Conservation (phyloP, 768 basidiomycete species). For the Tephrocybe sp. region DNA sequence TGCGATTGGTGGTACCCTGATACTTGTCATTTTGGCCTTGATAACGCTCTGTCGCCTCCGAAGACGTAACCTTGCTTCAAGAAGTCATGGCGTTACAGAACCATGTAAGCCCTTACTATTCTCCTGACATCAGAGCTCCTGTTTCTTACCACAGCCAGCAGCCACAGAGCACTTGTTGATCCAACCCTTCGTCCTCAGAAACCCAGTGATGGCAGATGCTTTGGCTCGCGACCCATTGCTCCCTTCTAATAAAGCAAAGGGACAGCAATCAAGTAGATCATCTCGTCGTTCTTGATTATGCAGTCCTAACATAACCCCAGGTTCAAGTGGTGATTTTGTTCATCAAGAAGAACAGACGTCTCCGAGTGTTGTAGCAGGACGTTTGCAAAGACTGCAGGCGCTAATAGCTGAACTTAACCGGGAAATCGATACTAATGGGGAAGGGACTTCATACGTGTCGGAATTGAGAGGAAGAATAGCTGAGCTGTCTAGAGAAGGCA, state of each 20-base stretch:
- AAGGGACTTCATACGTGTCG: background rate
- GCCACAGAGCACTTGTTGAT: background rate
- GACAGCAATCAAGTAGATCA: too few relatives aligned
- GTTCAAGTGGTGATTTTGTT: too few relatives aligned
- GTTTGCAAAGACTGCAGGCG: background rate
- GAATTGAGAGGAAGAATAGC: background rate
- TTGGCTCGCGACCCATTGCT: too few relatives aligned
- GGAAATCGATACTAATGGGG: background rate
- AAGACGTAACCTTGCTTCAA: too few relatives aligned
- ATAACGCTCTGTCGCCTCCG: background rate
- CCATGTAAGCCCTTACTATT: background rate
- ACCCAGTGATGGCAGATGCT: too few relatives aligned
- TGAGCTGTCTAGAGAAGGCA: background rate
- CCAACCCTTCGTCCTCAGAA: background rate
- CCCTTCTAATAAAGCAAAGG: too few relatives aligned
- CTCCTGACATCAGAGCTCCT: background rate
- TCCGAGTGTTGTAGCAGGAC: too few relatives aligned
- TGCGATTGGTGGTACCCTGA: constrained; percentile 1
- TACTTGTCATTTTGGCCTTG: background rate
- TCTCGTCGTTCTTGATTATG: too few relatives aligned
- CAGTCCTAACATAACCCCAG: too few relatives aligned
- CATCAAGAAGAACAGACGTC: too few relatives aligned
- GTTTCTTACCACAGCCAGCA: background rate
- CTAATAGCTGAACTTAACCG: background rate
- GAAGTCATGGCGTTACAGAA: background rate